Conservation (phyloP, 495 filamentous ascomycete species). For the Penicillium silybi region DNA sequence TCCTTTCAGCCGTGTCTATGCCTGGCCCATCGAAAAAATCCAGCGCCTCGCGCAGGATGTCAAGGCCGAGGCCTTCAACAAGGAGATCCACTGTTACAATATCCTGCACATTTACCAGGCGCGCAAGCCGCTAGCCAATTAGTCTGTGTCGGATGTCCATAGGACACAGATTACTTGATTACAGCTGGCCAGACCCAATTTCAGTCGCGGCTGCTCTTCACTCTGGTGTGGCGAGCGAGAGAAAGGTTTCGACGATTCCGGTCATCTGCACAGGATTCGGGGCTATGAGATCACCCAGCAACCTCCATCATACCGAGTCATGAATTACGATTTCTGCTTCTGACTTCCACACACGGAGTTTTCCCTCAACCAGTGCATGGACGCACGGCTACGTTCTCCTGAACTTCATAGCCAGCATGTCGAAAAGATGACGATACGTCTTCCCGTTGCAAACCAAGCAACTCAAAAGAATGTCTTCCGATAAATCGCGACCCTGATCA, state of each 20-base stretch:
- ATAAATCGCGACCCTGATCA: background rate
- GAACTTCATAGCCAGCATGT: background rate
- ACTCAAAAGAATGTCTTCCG: background rate
- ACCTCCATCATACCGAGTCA: too few species aligned
- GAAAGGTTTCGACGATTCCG: background rate
- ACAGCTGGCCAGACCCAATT: background rate
- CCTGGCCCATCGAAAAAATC: slow-evolving; percentile 65
- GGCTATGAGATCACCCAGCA: too few species aligned
- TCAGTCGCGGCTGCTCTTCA: background rate
- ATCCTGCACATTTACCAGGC: slow-evolving; percentile 59
- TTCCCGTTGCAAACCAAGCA: background rate
- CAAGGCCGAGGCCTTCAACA: slow-evolving; percentile 64
- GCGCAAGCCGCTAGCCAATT: slow-evolving; percentile 31
- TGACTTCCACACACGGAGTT: background rate
- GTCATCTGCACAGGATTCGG: background rate
- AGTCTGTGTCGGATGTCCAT: slow-evolving; percentile 1
- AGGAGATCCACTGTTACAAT: slow-evolving; percentile 67
- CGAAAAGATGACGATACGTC: background rate
- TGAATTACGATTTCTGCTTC: too few species aligned
- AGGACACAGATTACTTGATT: background rate
- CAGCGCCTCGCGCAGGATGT: slow-evolving; percentile 57
- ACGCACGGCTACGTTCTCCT: background rate
- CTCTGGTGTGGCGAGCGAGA: background rate
- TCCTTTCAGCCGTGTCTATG: slow-evolving; percentile 64
- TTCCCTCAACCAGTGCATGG: background rate